Evolutionary conservation across 805 yeast species (phyloP).

Genomic region (Blastobotrys americana): DNA sequence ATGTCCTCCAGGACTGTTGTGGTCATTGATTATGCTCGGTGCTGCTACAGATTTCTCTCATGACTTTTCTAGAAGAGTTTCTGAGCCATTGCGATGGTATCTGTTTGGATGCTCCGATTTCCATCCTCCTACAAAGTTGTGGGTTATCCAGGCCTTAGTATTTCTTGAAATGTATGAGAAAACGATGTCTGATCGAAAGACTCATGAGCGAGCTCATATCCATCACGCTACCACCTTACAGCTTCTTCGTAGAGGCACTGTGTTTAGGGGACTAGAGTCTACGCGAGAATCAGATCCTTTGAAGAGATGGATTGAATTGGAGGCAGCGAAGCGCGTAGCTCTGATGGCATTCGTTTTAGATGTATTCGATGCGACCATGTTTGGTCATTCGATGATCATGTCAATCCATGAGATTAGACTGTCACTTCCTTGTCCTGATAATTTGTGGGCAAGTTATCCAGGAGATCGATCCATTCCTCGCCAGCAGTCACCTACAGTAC

Average conservation of each 20-base stretch:
- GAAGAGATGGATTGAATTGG: slow-evolving; percentile 70
- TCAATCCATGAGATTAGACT: slow-evolving; percentile 51
- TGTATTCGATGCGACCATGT: slow-evolving; percentile 68
- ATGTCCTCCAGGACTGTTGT: slow-evolving; percentile 43
- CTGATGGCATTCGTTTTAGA: slow-evolving; percentile 76
- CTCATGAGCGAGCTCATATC: slow-evolving; percentile 76
- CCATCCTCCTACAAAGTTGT: slow-evolving; percentile 66
- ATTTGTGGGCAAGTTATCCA: slow-evolving; percentile 41
- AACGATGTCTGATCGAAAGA: slow-evolving; percentile 52
- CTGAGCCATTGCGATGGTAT: slow-evolving; percentile 58
- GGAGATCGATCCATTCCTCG: slow-evolving; percentile 14
- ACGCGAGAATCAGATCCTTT: slow-evolving; percentile 30
- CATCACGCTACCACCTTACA: slow-evolving; percentile 87
- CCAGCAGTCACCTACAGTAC: slow-evolving; percentile 33
- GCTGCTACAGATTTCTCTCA: slow-evolving; percentile 34
- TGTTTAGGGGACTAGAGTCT: slow-evolving; percentile 33
- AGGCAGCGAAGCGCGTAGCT: slow-evolving; percentile 67
- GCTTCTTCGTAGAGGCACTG: slow-evolving; percentile 63
- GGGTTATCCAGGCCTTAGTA: slow-evolving; percentile 67
- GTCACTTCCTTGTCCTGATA: slow-evolving; percentile 55
- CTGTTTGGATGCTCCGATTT: slow-evolving; percentile 66
- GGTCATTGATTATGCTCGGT: slow-evolving; percentile 52
- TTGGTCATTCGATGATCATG: slow-evolving; percentile 58
- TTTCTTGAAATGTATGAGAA: slow-evolving; percentile 73
- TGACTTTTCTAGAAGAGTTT: slow-evolving; percentile 40